A percentile compares a stretch with the other conserved stretches of the same genome.
Conservation (phyloP, 2,329 filamentous ascomycete species). For the Chalaropsis ovoidea region DNA sequence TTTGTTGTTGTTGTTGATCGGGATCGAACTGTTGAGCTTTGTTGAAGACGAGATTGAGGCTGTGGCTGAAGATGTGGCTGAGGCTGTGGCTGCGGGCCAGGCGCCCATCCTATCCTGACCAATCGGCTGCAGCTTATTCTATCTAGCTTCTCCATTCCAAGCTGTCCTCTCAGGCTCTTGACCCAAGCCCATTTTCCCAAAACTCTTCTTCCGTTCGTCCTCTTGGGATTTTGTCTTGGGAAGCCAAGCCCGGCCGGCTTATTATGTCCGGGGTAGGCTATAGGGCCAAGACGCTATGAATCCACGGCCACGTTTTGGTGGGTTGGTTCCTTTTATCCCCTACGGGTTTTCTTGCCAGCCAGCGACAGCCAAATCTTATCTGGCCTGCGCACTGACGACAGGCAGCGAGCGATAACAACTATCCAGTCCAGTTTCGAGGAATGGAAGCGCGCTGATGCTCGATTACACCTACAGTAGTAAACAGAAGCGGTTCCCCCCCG, state of each 20-base stretch:
- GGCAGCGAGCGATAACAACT: too few species aligned
- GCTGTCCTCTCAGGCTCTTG: background rate
- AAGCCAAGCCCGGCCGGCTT: background rate
- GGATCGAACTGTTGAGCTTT: background rate
- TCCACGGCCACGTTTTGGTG: background rate
- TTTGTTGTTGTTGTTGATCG: too few species aligned
- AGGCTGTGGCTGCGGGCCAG: background rate
- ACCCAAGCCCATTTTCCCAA: too few species aligned
- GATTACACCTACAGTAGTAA: too few species aligned
- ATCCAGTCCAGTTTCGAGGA: too few species aligned
- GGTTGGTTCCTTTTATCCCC: background rate
- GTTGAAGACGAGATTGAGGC: background rate
- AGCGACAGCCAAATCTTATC: too few species aligned
- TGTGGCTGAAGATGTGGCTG: background rate
- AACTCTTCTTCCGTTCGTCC: slow-evolving; percentile 10
- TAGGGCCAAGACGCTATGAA: slow-evolving; percentile 7
- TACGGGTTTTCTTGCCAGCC: too few species aligned
- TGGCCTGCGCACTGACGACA: too few species aligned
- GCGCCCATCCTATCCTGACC: background rate
- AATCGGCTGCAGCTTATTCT: background rate
- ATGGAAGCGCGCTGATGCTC: too few species aligned
- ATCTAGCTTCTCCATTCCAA: too few species aligned
- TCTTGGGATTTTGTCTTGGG: background rate
- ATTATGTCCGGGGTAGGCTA: slow-evolving; percentile 1
- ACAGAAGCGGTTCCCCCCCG: too few species aligned